phyloP scores from a whole-genome alignment of 352 stramenopile species.

The Saprolegnia parasitica region DNA sequence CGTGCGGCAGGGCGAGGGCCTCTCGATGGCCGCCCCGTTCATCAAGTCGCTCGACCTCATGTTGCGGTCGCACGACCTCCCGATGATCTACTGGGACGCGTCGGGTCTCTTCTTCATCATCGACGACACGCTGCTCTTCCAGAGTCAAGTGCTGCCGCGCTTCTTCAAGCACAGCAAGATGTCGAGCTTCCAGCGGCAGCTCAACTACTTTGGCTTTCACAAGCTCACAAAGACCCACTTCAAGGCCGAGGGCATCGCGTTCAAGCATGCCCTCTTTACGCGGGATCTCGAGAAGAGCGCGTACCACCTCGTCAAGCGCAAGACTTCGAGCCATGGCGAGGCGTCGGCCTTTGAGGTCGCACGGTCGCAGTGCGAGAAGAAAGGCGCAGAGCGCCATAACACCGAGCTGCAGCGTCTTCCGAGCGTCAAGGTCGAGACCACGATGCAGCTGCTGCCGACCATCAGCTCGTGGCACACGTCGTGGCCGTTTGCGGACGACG shows the following conservation, averaged over 20 bases:
- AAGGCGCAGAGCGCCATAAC: neutral
- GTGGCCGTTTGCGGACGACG: neutral
- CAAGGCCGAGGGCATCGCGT: constrained; percentile 8
- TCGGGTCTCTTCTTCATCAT: constrained; percentile 24
- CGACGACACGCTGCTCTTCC: constrained; percentile 22
- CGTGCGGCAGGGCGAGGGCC: too few relatives aligned
- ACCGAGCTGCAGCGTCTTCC: neutral
- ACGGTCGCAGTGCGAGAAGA: too few relatives aligned
- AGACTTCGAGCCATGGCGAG: neutral
- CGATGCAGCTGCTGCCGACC: constrained; percentile 4
- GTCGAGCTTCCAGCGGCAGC: constrained; percentile 29
- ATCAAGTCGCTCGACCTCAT: neutral
- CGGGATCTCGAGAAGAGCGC: constrained; percentile 2
- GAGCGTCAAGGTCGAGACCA: neutral
- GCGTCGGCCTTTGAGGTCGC: neutral
- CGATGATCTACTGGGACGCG: constrained; percentile 21
- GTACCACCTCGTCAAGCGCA: constrained; percentile 1
- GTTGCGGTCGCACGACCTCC: neutral
- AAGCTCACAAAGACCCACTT: constrained; percentile 28
- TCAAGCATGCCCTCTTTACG: constrained; percentile 14
- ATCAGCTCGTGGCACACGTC: neutral
- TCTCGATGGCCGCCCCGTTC: neutral
- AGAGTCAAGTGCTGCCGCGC: constrained; percentile 22
- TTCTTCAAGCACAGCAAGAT: constrained; percentile 32
- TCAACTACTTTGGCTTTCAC: constrained; percentile 31